Base-by-base conservation (phyloP, 1,284 basidiomycete species). In the Paramarasmius palmivorus region DNA sequence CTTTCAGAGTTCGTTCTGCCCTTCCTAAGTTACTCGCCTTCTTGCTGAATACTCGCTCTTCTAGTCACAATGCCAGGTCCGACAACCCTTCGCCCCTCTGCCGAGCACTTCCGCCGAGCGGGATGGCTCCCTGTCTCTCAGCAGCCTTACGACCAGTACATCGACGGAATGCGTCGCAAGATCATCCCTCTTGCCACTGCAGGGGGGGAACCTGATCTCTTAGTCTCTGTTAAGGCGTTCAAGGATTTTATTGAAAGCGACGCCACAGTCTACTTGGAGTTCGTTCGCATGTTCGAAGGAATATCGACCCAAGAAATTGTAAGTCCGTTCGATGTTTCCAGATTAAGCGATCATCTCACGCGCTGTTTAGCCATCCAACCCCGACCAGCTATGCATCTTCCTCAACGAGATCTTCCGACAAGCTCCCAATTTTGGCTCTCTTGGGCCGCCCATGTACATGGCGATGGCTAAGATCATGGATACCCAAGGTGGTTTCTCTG, bases 391-490 rank as follows among this genome's bases (percentile, higher is more conserved):
- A 44, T 60, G 73, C 34, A 46, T 37, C 34, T 52, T 57, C 42
- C 47, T 58, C 46, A 60, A 60, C 44, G 57, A 73, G 54, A 74
- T 75, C 71, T 70, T 67, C 15, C 73, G 72, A 0, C 54, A 58
- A n/a, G 69, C 68, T 9, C 73, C 73, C 2, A 68, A 69, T 47
- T 61, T 63, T n/a, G 70, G 67, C 10, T 73, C 70, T 58, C 67
- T 69, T 46, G 69, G 73, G 45, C 71, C 69, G 2, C 58, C 59
- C 17, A 40, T 59, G 22, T 57, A 61, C 42, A 59, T 59, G 59
- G 52, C 58, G 54, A 61, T 59, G 51, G 44, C 53, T 29, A 36
- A 54, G 29, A 42, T 60, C 25, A 70, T 76, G 53, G 73, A 73
- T 57, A 54, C 53, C 7, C 47, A 56, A 17, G 57, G 54, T 7